These are phyloP conservation scores for Recurvomyces mirabilis DNA, from an alignment of 495 filamentous ascomycete genomes.

Conservation along the genomic window DNA sequence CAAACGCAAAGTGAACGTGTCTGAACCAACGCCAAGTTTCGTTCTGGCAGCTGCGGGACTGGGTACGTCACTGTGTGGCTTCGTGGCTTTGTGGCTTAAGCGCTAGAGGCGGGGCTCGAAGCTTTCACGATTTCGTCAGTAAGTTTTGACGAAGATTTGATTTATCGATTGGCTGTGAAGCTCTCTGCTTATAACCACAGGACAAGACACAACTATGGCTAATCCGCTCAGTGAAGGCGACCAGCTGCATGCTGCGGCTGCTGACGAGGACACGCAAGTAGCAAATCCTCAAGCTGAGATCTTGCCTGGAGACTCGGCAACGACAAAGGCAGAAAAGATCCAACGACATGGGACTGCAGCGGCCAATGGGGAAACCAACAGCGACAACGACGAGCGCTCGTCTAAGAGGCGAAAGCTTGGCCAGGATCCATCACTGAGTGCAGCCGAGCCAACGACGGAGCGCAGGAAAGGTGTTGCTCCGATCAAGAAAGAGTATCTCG, in stretches of 20 bases:
- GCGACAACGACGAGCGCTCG: slow-evolving; percentile 33
- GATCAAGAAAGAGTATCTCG: slow-evolving; percentile 70
- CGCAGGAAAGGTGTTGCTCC: slow-evolving; percentile 59
- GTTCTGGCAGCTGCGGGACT: too few species aligned
- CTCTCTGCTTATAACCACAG: too few species aligned
- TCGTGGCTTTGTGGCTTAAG: slow-evolving; percentile 1
- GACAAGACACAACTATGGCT: background rate
- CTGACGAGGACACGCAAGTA: background rate
- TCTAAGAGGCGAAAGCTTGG: slow-evolving; percentile 51
- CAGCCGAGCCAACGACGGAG: slow-evolving; percentile 24
- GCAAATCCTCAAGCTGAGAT: slow-evolving; percentile 16
- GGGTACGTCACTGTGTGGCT: background rate
- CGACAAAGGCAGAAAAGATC: slow-evolving; percentile 23
- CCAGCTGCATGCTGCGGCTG: slow-evolving; percentile 3
- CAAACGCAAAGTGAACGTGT: background rate
- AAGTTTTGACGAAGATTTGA: too few species aligned
- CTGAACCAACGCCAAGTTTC: too few species aligned
- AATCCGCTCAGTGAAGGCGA: slow-evolving; percentile 12
- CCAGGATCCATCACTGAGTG: slow-evolving; percentile 16
- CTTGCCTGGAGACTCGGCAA: slow-evolving; percentile 20
- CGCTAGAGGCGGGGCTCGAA: background rate
- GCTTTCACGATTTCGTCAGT: too few species aligned
- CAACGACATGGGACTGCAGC: slow-evolving; percentile 14
- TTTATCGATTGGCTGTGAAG: background rate
- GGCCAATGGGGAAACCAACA: slow-evolving; percentile 1